phyloP scores from a whole-genome alignment of 768 basidiomycete genomes.

The Hortiboletus campestris region DNA sequence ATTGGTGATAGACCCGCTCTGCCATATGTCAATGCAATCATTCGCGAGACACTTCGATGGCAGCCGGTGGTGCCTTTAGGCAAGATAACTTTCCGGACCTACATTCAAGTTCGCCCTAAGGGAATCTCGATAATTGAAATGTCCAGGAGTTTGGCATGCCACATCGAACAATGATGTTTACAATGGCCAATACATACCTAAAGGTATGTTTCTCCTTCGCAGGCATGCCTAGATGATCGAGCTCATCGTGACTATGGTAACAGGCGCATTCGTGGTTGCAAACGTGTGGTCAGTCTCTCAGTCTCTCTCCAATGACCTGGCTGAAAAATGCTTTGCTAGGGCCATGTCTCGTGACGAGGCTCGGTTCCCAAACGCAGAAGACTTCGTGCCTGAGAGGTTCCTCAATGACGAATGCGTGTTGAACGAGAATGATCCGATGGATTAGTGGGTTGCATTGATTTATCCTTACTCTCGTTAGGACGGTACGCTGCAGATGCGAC shows the following conservation, averaged over 20 bases:
- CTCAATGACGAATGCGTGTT: conserved; percentile 7
- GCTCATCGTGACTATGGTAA: neutral
- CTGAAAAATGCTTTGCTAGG: neutral
- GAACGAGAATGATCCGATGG: conserved; percentile 3
- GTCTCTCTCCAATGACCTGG: neutral
- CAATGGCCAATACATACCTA: conserved; percentile 29
- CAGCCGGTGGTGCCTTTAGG: neutral
- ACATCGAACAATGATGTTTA: conserved; percentile 20
- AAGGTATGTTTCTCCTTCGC: conserved; percentile 21
- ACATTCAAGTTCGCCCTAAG: neutral
- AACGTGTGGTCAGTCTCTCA: conserved; percentile 9
- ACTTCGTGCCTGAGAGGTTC: conserved; percentile 9
- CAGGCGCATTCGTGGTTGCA: conserved; percentile 9
- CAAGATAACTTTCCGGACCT: neutral
- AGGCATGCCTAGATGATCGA: neutral
- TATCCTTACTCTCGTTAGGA: neutral
- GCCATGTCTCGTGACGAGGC: conserved; percentile 11
- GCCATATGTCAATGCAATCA: conserved; percentile 8
- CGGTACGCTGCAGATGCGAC: conserved; percentile 2
- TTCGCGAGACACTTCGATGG: conserved; percentile 8
- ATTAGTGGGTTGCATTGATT: neutral
- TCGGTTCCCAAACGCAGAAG: conserved; percentile 10
- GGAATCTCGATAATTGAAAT: neutral
- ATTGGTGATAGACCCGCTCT: conserved; percentile 1
- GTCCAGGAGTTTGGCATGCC: conserved; percentile 21